Evolutionary conservation across 2,329 filamentous ascomycete species (phyloP).

Genomic region (Chrysoporthe deuterocubensis): DNA sequence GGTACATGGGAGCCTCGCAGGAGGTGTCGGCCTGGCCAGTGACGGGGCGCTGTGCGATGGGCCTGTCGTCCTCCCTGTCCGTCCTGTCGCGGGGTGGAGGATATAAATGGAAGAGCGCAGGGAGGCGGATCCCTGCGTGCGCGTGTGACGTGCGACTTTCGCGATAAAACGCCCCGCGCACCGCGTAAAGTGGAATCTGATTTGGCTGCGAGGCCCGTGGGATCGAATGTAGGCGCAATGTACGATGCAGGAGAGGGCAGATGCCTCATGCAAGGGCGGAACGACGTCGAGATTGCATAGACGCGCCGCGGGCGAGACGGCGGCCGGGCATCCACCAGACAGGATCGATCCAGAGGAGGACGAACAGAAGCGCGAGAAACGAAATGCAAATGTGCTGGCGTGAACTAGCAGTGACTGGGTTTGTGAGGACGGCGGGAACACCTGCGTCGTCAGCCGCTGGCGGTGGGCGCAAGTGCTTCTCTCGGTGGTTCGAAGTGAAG

Average conservation of each 20-base stretch:
- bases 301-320: background rate
- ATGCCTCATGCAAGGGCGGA: constrained; percentile 12
- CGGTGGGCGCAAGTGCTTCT: too few species aligned
- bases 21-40: background rate
- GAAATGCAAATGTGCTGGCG: too few species aligned
- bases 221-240: constrained; percentile 6
- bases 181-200: constrained; percentile 20
- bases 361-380: too few species aligned
- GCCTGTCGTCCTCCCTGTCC: background rate
- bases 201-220: background rate
- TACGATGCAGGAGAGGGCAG: constrained; percentile 6
- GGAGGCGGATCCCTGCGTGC: constrained; percentile 5
- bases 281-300: background rate
- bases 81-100: background rate
- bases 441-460: too few species aligned
- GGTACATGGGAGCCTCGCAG: background rate
- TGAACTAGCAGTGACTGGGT: too few species aligned
- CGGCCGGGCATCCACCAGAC: background rate
- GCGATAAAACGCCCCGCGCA: constrained; percentile 3
- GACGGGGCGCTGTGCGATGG: background rate
- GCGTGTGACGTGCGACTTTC: constrained; percentile 19
- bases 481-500: too few species aligned
- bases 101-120: background rate
- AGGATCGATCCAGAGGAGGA: background rate
- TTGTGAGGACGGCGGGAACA: too few species aligned